Evolutionary conservation across 352 stramenopile species (phyloP), one percentile per base, ranked within the genome.

Genomic region (Phytophthora fragariae): DNA sequence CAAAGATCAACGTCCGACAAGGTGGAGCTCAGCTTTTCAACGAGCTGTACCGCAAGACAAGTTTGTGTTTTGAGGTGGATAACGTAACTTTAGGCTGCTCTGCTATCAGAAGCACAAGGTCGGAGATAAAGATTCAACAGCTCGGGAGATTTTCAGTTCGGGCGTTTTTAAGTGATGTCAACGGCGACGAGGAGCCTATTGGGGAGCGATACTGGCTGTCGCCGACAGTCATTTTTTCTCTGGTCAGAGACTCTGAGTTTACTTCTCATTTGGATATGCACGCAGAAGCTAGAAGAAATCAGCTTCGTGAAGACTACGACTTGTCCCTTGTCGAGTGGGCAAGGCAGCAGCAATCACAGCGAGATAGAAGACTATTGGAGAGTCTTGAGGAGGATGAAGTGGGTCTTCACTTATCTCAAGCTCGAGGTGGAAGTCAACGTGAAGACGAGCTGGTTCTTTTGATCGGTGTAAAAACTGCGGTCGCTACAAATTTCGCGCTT

Each of bases 381-480:
- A 19, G 8, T 19, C n/a, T 53, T 9, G 46, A 53, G 46, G 6
- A 27, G 17, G 19, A 52, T 5, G 5, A 52, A 3, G 17, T 27
- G 15, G 46, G 46, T 24, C 15, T 52, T 24, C 6, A 52, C 6
- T 24, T 19, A 21, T 24, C n/a, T 5, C 46, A 65, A 29, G 27
- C 27, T 31, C 27, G 27, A 7, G 27, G 27, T 31, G 27, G 27
- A 31, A 31, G 27, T 31, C 11, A 19, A 15, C 29, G 17, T 35
- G 29, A 21, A 24, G 58, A 46, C 2, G 41, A 68, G 1, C 49
- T 76, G 11, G 33, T 85, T n/a, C 41, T 79, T 14, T 15, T 86
- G 2, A 44, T 82, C 7, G 65, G 73, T 11, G 65, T 77, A 12
- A 82, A 80, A 44, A 76, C 74, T 1, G 78, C 57, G 24, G 50